Percentiles rank a stretch among this genome's conserved stretches.
Conservation (phyloP, 805 yeast species). For the Wickerhamiella kurtzmanii region DNA sequence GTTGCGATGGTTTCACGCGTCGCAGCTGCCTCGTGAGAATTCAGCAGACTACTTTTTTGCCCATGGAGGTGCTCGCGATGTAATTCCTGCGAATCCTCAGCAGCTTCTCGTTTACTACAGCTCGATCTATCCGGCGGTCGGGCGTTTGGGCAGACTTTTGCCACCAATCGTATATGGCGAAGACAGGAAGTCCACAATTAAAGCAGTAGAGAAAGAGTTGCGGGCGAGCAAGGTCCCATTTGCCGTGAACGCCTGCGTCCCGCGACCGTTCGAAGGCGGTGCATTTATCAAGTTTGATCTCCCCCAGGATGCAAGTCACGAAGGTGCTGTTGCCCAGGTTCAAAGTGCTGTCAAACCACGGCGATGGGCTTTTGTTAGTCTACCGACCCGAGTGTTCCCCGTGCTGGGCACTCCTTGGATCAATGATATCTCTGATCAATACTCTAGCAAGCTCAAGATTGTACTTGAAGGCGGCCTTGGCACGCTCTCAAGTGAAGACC, state of each 20-base stretch:
- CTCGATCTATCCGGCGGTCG: slow-evolving; percentile 6
- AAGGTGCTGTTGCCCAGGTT: background rate
- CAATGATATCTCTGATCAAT: slow-evolving; percentile 75
- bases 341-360: slow-evolving; percentile 1
- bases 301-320: slow-evolving; percentile 27
- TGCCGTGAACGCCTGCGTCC: slow-evolving; percentile 25
- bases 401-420: slow-evolving; percentile 95
- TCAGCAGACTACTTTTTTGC: background rate
- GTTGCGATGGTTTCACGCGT: background rate
- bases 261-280: slow-evolving; percentile 80
- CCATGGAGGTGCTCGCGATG: slow-evolving; percentile 2
- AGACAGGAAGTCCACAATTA: background rate
- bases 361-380: slow-evolving; percentile 8
- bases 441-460: slow-evolving; percentile 49
- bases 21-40: background rate
- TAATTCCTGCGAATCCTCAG: background rate
- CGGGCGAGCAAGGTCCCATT: background rate
- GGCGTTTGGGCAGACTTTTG: slow-evolving; percentile 3
- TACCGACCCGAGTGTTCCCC: slow-evolving; percentile 34
- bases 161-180: slow-evolving; percentile 3
- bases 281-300: slow-evolving; percentile 70
- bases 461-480: slow-evolving; percentile 58
- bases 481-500: slow-evolving; percentile 56
- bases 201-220: background rate
- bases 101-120: slow-evolving; percentile 8